These are phyloP conservation scores for Pythium rishiriense DNA, from an alignment of 352 stramenopile genomes.

Conservation along the genomic window DNA sequence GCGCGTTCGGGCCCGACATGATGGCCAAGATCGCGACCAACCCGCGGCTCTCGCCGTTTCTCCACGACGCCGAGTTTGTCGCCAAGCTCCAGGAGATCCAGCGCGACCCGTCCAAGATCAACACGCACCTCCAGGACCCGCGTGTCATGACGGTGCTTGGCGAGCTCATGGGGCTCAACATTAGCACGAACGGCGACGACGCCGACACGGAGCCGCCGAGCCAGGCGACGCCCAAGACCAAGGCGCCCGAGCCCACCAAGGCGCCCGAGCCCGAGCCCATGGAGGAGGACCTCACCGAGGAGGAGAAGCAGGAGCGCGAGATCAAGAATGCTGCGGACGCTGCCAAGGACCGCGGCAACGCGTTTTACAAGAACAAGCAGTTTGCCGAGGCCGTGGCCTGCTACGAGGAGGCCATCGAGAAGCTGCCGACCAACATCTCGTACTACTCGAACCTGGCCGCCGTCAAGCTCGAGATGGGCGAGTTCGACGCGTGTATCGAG, in stretches of 20 bases:
- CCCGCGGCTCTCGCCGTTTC: constrained; percentile 82
- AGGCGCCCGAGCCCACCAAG: constrained; percentile 34
- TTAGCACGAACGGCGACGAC: constrained; percentile 63
- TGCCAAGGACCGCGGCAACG: constrained; percentile 96
- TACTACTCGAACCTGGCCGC: constrained; percentile 98
- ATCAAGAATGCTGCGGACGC: constrained; percentile 77
- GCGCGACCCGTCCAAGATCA: constrained; percentile 75
- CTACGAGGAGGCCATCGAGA: constrained; percentile 96
- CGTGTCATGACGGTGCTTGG: constrained; percentile 87
- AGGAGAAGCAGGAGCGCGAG: constrained; percentile 69
- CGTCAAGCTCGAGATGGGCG: constrained; percentile 96
- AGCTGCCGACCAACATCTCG: constrained; percentile 96
- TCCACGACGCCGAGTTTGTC: constrained; percentile 93
- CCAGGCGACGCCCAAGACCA: constrained; percentile 27
- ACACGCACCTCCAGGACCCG: constrained; percentile 76
- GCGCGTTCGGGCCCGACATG: constrained; percentile 95
- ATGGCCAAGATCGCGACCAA: constrained; percentile 92
- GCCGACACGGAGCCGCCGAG: constrained; percentile 56
- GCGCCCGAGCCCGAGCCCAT: constrained; percentile 61
- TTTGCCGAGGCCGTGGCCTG: constrained; percentile 93
- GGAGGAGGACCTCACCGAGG: constrained; percentile 86
- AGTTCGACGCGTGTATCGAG: constrained; percentile 94
- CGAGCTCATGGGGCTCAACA: constrained; percentile 81
- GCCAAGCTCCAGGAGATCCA: constrained; percentile 75
- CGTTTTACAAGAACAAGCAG: constrained; percentile 97